Evolutionary conservation across 108 stramenopile genomes (phyloP).

Genomic region (Cyclostephanos invisitatus): DNA sequence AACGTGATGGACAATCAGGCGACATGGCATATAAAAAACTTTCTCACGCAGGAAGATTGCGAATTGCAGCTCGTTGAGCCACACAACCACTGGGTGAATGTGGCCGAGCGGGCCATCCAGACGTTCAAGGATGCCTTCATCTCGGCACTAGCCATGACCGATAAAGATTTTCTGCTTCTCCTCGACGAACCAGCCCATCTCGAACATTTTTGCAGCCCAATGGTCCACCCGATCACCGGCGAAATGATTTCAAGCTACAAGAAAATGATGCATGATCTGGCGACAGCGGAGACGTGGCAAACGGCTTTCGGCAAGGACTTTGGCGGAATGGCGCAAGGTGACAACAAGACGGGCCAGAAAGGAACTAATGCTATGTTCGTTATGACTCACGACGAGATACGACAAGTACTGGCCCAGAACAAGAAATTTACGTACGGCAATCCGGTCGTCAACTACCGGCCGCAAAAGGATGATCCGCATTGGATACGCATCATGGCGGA

Average conservation of each 20-base stretch:
- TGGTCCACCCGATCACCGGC: not conserved
- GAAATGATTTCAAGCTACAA: not conserved
- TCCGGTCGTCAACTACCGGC: not conserved
- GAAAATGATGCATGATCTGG: not conserved
- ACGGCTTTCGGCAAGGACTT: not conserved
- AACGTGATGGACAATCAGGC: too few relatives aligned
- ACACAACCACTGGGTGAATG: not conserved
- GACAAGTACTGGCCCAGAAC: not conserved
- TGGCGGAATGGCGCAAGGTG: not conserved
- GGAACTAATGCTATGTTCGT: not conserved
- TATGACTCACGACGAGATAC: not conserved
- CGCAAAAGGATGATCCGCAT: not conserved
- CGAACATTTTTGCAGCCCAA: not conserved
- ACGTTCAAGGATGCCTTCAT: constrained; percentile 53
- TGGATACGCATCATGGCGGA: constrained; percentile 31
- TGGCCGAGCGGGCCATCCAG: constrained; percentile 47
- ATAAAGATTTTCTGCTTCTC: constrained; percentile 14
- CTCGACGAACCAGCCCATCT: not conserved
- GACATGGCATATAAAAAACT: too few relatives aligned
- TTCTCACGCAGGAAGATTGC: not conserved
- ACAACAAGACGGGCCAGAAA: not conserved
- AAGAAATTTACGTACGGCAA: not conserved
- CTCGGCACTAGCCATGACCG: constrained; percentile 22
- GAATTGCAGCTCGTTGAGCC: not conserved
- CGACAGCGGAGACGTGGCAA: not conserved